Conservation (phyloP, 1,284 basidiomycete species). For the Chiua sp. region DNA sequence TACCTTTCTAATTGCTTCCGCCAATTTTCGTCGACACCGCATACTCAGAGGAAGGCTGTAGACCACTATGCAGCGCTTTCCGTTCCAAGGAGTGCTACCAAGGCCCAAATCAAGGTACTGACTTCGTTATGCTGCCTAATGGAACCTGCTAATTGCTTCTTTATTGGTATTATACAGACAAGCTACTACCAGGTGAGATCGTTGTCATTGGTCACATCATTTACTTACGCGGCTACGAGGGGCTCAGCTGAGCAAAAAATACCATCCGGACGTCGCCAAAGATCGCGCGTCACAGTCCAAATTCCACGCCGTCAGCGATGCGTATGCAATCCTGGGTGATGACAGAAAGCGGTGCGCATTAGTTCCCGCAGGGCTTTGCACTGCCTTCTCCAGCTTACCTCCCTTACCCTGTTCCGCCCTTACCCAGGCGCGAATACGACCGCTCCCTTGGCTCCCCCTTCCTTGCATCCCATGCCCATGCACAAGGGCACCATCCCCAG, state of each 20-base stretch:
- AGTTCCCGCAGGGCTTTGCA: no score
- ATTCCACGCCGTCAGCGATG: conserved; percentile 55
- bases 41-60: conserved; percentile 12
- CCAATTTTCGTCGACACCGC: conserved; percentile 28
- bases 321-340: conserved; percentile 52
- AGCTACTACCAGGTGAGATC: conserved; percentile 51
- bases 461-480: conserved; percentile 1
- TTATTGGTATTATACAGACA: conserved; percentile 33
- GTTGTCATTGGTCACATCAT: not conserved
- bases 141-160: conserved; percentile 4
- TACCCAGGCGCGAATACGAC: conserved; percentile 37
- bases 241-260: conserved; percentile 51
- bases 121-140: not conserved
- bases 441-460: conserved; percentile 19
- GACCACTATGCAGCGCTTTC: conserved; percentile 51
- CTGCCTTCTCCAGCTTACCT: not conserved
- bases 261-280: conserved; percentile 53
- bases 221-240: conserved; percentile 3
- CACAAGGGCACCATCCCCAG: conserved; percentile 32
- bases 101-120: conserved; percentile 52
- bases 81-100: conserved; percentile 47
- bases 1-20: not conserved
- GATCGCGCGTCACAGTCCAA: conserved; percentile 45
- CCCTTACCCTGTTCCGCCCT: not conserved
- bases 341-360: conserved; percentile 48